phyloP scores from a whole-genome alignment of 148 eudicot species.

The Polygonum maritimum region DNA sequence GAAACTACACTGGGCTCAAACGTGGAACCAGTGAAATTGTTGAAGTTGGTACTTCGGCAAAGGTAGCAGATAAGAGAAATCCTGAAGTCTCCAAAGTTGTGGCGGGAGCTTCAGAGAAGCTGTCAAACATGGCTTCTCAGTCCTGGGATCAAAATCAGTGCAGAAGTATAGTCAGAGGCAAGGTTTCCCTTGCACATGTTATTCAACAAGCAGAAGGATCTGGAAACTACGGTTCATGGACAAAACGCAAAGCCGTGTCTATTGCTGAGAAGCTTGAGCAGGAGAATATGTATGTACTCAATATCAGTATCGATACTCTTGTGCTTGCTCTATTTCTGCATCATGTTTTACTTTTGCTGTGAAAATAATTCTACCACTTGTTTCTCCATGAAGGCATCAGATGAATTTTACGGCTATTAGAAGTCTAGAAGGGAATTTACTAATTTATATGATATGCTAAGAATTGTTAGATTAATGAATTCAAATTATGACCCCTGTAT shows the following conservation, averaged over 20 bases:
- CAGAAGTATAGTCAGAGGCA: conserved; percentile 63
- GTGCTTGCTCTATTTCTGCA: neutral
- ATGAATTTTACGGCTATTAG: neutral
- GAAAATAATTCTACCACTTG: neutral
- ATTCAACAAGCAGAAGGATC: conserved; percentile 83
- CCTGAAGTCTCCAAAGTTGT: conserved; percentile 18
- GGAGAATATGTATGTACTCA: conserved; percentile 73
- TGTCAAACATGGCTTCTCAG: conserved; percentile 19
- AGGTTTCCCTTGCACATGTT: conserved; percentile 89
- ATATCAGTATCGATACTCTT: neutral
- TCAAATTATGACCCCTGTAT: neutral
- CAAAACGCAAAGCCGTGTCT: conserved; percentile 78
- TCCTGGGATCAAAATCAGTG: conserved; percentile 44
- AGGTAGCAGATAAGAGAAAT: conserved; percentile 23
- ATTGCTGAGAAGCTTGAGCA: conserved; percentile 96
- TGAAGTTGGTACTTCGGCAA: conserved; percentile 51
- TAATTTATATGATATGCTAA: neutral
- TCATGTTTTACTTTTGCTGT: neutral
- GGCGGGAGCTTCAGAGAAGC: conserved; percentile 19
- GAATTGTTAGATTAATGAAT: neutral
- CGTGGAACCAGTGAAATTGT: conserved; percentile 59
- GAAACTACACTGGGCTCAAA: conserved; percentile 19
- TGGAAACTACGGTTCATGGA: conserved; percentile 62
- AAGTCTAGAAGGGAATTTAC: neutral
- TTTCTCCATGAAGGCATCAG: neutral